Base-by-base conservation (phyloP, 306 rosid species). In the Corylus americana region DNA sequence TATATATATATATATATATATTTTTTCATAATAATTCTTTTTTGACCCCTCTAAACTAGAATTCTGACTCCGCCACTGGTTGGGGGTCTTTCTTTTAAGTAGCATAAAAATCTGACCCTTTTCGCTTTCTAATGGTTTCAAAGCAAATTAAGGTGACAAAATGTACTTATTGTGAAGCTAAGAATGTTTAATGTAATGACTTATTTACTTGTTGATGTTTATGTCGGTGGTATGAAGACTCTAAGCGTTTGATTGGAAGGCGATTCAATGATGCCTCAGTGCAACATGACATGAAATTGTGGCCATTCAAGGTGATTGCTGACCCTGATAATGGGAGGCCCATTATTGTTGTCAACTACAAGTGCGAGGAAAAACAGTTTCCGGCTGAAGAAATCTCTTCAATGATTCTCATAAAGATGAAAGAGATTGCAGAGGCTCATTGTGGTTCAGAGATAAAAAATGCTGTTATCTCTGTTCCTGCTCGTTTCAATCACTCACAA, bases 231-330 rank as follows among this genome's bases (percentile, higher is more conserved):
- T 66, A 39, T 9, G 27, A 42, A 80, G 85, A 82, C 77, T 85
- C 88, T 8, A 81, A 87, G 51, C 84, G 88, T 27, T 71, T 87
- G 75, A 87, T 87, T 14, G 86, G 90, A 25, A 79, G 86, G 68
- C 71, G 82, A 69, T 81, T 79, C 70, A 76, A 68, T 17, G 90
- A 87, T 47, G 74, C 82, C 11, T 69, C 82, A 0, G 82, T 87
- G 20, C 84, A 81, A 27, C 51, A 20, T 49, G 90, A 84, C 83
- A 70, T 76, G 70, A 87, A 76, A 58, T 10, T 79, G 25, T 87
- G 86, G 84, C 88, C 86, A 1, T 87, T 87, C 70, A 84, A 84
- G 77, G 85, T 87, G 22, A 49, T 74, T 79, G 11, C 78, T 37
- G 87, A 79, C 39, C 73, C 80, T 7, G 78, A 77, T 5, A 77